Evolutionary conservation across 2,329 filamentous ascomycete genomes (phyloP), one percentile per base, ranked within the genome.

Genomic region (Fusarium napiforme): DNA sequence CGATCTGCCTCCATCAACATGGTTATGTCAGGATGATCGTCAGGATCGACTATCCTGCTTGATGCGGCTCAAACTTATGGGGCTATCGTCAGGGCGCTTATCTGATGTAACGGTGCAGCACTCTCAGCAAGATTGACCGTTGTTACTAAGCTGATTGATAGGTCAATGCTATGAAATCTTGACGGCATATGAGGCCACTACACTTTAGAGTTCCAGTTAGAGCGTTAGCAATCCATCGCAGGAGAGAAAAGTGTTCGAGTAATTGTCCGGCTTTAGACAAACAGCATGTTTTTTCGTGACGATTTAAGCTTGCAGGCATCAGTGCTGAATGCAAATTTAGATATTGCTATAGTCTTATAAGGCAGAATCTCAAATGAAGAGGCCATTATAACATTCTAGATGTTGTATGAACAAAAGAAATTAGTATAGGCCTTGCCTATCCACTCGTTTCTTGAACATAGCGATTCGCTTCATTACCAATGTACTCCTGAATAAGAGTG

Each of bases 401-500:
- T 42, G n/a, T 23, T 42, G 3, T 42, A 23, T 9, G 5, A 42
- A 6, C 2, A 42, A 23, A 5, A 42, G 9, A 1, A 5, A 23
- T 42, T 42, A 9, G 14, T 42, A 42, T 42, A 23, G 14, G 23
- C 9, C 9, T 16, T 14, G n/a, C n/a, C 40, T 42, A 42, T 42
- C 40, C n/a, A 23, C 40, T 43, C 4, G 14, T 37, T 14, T 64
- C 43, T 30, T 36, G 43, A 16, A 63, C 28, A 3, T 53, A 64
- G 6, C 62, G 62, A 21, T 45, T 26, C 1, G 62, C 62, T 23
- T 64, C 58, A 7, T 34, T 43, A 1, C 18, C 19, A 14, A 64
- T 64, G 4, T 64, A 64, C 15, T 63, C 39, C 5, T 64, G 57
- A 5, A 63, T 64, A 4, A 64, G 46, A 2, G 6, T 19, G 8